Evolutionary conservation across 768 basidiomycete species (phyloP), one percentile per base, ranked within the genome.

Genomic region (Pulveroboletus sp.): DNA sequence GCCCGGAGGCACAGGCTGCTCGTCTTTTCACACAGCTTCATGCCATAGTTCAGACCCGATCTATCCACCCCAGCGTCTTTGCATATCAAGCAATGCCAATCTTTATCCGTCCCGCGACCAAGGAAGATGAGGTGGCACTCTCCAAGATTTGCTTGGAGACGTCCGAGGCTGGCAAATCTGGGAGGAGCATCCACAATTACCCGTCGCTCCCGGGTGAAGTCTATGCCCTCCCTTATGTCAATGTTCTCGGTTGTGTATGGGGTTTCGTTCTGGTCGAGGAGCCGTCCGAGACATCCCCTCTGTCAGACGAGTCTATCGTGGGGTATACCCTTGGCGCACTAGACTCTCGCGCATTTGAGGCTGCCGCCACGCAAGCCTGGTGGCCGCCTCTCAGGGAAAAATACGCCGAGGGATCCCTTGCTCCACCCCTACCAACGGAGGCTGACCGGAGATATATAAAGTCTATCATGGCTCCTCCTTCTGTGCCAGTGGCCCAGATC

Each of bases 81-180:
- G 30, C 40, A 37, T 37, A 53, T 14, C 39, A 14, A 33, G 15
- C 21, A 17, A 72, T 71, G 71, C 56, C 75, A 31, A 50, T 78
- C 49, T 69, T 61, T 35, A 78, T 89, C 54, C 84, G 88, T 49
- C 73, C 64, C 56, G 84, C 76, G 8, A 76, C 72, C 17, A 71
- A 73, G 50, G 68, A 66, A 13, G 88, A 90, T 58, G 73, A 71
- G 15, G 63, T 71, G 3, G 74, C 81, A 0, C 69, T 92, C 40
- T 86, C 84, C 49, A 75, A 68, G 43, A 86, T 91, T 57, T 92
- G 89, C 64, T 74, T 92, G 27, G 72, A 84, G 46, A 90, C 88
- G 5, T 85, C 78, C 17, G 76, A 86, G 46, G 85, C 84, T 18
- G 88, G 89, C 43, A 71, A 69, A 55, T 82, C 84, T 49, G 85